Evolutionary conservation across 2,329 filamentous ascomycete genomes (phyloP), one percentile per base, ranked within the genome.

Genomic region (Aspergillus transmontanensis): DNA sequence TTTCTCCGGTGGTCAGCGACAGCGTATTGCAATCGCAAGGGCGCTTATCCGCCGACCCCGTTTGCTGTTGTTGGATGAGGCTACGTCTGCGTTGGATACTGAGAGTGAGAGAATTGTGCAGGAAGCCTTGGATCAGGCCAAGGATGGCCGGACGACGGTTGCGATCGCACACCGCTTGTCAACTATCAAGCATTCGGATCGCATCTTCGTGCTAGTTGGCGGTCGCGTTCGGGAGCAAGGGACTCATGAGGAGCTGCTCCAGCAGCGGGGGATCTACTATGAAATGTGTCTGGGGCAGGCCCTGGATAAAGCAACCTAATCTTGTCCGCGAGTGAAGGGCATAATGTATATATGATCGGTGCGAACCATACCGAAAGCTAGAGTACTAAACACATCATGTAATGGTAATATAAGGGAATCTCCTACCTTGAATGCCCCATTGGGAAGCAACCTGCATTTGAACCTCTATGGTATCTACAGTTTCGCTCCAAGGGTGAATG

Each of bases 11-110:
- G 80, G 80, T 4, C 79, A 82, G 60, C 68, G 75, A 57, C 80
- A 82, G 63, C 75, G 80, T 10, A 72, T 82, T 34, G 78, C 80
- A 1, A 79, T 82, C 59, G 80, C 80, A 7, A 66, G 80, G 14
- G 79, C 78, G 4, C 67, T 82, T 23, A 69, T 82, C 14, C 75
- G 78, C 11, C 72, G 78, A n/a, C 75, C 78, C 0, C 71, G 71
- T 5, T 71, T 80, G 34, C 67, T 82, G 2, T 61, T 82, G 6
- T 71, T 82, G 2, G 80, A 82, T 58, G 80, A 82, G 67, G 80
- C 80, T 1, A 82, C 80, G 3, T 76, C 73, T 21, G 77, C 76
- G 4, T 67, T 80, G 9, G 78, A 81, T 66, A 76, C 77, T 1
- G 69, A 77, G 59, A 76, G 73, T 10, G 78, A 80, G 32, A 58